Evolutionary conservation across 495 filamentous ascomycete species (phyloP).

Genomic region (Bacidia rubella): DNA sequence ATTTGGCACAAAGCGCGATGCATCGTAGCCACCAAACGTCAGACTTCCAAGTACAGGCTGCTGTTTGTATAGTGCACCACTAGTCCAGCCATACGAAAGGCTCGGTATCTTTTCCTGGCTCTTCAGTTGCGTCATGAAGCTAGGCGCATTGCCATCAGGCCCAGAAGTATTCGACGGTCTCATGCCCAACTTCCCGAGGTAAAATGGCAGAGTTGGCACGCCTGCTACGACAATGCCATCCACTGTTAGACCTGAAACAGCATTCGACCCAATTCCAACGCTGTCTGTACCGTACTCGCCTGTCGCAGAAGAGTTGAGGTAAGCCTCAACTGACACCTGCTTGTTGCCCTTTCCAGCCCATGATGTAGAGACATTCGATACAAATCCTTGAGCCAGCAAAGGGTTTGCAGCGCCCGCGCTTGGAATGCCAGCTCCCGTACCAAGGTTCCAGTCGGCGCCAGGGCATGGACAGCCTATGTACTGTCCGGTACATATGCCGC

Average conservation of each 20-base stretch:
- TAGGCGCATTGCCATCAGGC: slow-evolving; percentile 29
- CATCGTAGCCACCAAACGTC: slow-evolving; percentile 47
- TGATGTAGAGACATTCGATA: slow-evolving; percentile 29
- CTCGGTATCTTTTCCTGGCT: slow-evolving; percentile 33
- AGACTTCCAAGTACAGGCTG: slow-evolving; percentile 33
- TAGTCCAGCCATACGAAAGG: slow-evolving; percentile 40
- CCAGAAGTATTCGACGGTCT: slow-evolving; percentile 33
- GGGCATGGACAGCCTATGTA: slow-evolving; percentile 15
- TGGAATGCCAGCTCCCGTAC: neutral
- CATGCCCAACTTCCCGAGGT: slow-evolving; percentile 36
- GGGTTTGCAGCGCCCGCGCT: slow-evolving; percentile 8
- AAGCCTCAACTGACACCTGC: slow-evolving; percentile 24
- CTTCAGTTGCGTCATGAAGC: slow-evolving; percentile 34
- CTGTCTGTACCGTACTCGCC: slow-evolving; percentile 36
- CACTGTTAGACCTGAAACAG: slow-evolving; percentile 25
- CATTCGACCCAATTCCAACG: slow-evolving; percentile 29
- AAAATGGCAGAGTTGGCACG: slow-evolving; percentile 30
- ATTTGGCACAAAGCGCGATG: slow-evolving; percentile 36
- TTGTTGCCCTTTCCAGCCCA: slow-evolving; percentile 28
- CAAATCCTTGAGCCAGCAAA: slow-evolving; percentile 8
- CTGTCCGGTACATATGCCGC: slow-evolving; percentile 13
- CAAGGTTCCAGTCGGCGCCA: slow-evolving; percentile 12
- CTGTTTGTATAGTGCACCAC: slow-evolving; percentile 37
- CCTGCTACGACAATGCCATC: slow-evolving; percentile 34
- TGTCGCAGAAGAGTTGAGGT: slow-evolving; percentile 29